These are phyloP conservation scores for Saccharata proteae DNA, from an alignment of 2,329 filamentous ascomycete species.

Conservation along the genomic window DNA sequence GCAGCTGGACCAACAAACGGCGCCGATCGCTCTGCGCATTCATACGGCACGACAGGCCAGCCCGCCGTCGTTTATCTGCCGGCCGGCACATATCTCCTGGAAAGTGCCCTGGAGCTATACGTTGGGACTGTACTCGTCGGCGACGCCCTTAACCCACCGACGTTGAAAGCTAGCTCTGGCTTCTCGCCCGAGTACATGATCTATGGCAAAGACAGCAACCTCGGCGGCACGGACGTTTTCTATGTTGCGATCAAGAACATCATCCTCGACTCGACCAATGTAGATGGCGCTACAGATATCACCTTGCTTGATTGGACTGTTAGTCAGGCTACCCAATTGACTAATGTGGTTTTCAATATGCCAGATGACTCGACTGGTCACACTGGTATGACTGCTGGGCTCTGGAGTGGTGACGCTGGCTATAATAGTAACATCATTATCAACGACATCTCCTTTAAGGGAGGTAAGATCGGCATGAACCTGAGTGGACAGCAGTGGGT, in stretches of 20 bases:
- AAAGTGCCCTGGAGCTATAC: constrained; percentile 13
- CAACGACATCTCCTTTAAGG: constrained; percentile 6
- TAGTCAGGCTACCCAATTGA: constrained; percentile 16
- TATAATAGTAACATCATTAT: constrained; percentile 16
- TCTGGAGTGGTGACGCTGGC: no score
- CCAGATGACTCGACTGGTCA: constrained; percentile 20
- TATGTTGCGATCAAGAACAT: constrained; percentile 18
- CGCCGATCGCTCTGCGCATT: constrained; percentile 5
- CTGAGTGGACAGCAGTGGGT: constrained; percentile 24
- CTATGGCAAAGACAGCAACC: constrained; percentile 12
- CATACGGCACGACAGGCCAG: constrained; percentile 13
- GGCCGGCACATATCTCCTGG: constrained; percentile 15
- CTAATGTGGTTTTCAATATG: constrained; percentile 23
- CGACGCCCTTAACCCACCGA: constrained; percentile 4
- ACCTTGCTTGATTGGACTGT: constrained; percentile 18
- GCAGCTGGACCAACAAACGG: constrained; percentile 7
- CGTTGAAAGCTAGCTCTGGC: constrained; percentile 1
- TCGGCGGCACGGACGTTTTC: constrained; percentile 14
- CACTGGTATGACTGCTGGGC: constrained; percentile 24
- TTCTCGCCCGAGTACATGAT: constrained; percentile 8
- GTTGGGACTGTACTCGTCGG: constrained; percentile 7
- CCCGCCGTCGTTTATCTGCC: constrained; percentile 18
- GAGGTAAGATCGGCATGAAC: constrained; percentile 16
- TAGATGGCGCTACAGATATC: constrained; percentile 10
- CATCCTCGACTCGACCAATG: constrained; percentile 15